Evolutionary conservation across 805 yeast genomes (phyloP).

Genomic region (Pichia cabralensis): DNA sequence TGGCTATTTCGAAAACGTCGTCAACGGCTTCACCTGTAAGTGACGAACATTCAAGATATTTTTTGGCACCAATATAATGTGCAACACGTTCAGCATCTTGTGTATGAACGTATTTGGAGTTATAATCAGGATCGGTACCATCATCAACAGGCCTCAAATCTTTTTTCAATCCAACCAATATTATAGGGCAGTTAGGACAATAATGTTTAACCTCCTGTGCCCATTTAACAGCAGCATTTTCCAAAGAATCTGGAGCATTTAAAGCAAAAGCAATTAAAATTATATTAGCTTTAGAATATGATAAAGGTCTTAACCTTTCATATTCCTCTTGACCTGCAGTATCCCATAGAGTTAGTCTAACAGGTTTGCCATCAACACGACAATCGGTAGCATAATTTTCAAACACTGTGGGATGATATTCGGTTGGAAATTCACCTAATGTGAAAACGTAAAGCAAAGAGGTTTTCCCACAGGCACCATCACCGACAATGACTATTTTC

Average conservation of each 20-base stretch:
- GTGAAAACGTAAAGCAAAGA: conserved; percentile 87
- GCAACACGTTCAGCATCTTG: conserved; percentile 65
- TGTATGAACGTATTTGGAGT: conserved; percentile 39
- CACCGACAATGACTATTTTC: conserved; percentile 86
- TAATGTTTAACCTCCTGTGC: conserved; percentile 70
- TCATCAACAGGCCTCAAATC: conserved; percentile 49
- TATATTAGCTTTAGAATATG: conserved; percentile 81
- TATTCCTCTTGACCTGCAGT: conserved; percentile 97
- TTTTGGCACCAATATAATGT: conserved; percentile 68
- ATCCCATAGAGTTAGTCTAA: conserved; percentile 85
- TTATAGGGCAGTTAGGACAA: conserved; percentile 71
- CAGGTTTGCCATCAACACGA: conserved; percentile 87
- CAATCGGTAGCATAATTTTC: conserved; percentile 93
- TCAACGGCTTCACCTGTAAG: conserved; percentile 93
- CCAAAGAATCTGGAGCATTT: conserved; percentile 75
- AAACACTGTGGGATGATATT: conserved; percentile 88
- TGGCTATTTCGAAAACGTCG: conserved; percentile 86
- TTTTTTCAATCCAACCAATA: conserved; percentile 76
- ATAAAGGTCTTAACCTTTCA: conserved; percentile 78
- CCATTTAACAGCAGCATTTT: conserved; percentile 81
- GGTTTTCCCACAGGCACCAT: conserved; percentile 93
- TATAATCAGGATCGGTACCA: conserved; percentile 24
- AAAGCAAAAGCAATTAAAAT: conserved; percentile 80
- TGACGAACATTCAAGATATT: conserved; percentile 81
- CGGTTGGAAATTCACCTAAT: conserved; percentile 85